Conservation (phyloP, 2,329 filamentous ascomycete genomes). For the Monilinia fructigena region DNA sequence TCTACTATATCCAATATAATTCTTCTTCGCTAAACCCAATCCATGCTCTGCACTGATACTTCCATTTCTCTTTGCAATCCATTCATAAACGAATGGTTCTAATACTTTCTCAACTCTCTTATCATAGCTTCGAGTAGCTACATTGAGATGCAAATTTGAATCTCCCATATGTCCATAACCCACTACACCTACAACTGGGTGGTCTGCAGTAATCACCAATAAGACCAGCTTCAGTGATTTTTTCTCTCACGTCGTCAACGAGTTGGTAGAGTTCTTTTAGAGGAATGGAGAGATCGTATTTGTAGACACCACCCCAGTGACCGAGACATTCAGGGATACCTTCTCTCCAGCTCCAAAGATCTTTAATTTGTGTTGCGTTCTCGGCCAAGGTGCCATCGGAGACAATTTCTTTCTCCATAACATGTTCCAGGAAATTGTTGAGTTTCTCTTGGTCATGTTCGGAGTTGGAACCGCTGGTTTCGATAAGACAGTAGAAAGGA, state of each 20-base stretch:
- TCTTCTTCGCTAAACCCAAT: constrained; percentile 90
- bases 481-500: constrained; percentile 94
- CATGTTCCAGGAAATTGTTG: constrained; percentile 82
- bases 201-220: constrained; percentile 70
- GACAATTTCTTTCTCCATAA: constrained; percentile 86
- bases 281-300: constrained; percentile 96
- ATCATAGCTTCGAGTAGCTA: constrained; percentile 79
- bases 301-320: constrained; percentile 94
- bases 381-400: constrained; percentile 88
- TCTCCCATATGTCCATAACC: constrained; percentile 99
- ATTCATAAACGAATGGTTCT: constrained; percentile 97
- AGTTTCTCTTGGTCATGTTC: constrained; percentile 95
- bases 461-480: constrained; percentile 90
- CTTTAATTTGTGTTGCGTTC: constrained; percentile 83
- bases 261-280: constrained; percentile 82
- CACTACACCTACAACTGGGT: constrained; percentile 84
- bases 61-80: constrained; percentile 82
- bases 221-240: constrained; percentile 71
- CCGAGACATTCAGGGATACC: constrained; percentile 86
- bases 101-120: constrained; percentile 81
- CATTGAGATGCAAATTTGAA: constrained; percentile 90
- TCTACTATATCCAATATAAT: constrained; percentile 89
- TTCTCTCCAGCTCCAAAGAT: constrained; percentile 90
- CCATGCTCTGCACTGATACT: constrained; percentile 98
- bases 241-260: constrained; percentile 78